Conservation (phyloP, 2,329 filamentous ascomycete genomes). For the Orbilia ellipsospora region DNA sequence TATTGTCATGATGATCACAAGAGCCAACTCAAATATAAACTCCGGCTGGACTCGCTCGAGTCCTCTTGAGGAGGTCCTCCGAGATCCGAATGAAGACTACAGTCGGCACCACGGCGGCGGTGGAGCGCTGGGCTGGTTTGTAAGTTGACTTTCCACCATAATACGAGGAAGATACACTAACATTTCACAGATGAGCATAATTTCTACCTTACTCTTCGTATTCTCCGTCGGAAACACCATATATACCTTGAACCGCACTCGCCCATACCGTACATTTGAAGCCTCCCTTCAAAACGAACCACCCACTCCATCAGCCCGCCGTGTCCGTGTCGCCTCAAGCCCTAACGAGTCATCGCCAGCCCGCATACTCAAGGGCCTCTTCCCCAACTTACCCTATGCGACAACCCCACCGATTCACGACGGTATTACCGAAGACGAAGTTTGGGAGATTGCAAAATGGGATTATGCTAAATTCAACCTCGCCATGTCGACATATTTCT, state of each 20-base stretch:
- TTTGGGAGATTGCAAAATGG: constrained; percentile 96
- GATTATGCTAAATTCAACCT: constrained; percentile 87
- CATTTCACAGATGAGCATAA: constrained; percentile 70
- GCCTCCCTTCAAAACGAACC: constrained; percentile 75
- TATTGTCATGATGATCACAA: constrained; percentile 80
- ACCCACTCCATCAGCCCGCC: constrained; percentile 83
- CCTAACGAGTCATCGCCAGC: constrained; percentile 82
- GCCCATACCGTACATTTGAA: constrained; percentile 92
- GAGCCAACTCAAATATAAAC: constrained; percentile 75
- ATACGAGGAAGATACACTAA: constrained; percentile 48
- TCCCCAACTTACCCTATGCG: constrained; percentile 67
- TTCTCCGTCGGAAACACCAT: constrained; percentile 80
- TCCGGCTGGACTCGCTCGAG: constrained; percentile 64
- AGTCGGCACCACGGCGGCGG: not conserved
- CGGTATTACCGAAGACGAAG: constrained; percentile 77
- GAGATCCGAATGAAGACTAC: constrained; percentile 29
- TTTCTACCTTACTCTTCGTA: constrained; percentile 75
- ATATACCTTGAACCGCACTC: constrained; percentile 82
- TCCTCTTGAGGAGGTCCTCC: constrained; percentile 80
- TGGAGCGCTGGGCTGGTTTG: constrained; percentile 22
- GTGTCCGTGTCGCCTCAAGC: constrained; percentile 87
- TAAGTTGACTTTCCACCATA: constrained; percentile 52
- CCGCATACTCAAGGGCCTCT: constrained; percentile 75
- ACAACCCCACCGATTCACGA: constrained; percentile 69
- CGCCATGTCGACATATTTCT: constrained; percentile 87